Base-by-base conservation (phyloP, 331 rosid species). In the Telfairia occidentalis region DNA sequence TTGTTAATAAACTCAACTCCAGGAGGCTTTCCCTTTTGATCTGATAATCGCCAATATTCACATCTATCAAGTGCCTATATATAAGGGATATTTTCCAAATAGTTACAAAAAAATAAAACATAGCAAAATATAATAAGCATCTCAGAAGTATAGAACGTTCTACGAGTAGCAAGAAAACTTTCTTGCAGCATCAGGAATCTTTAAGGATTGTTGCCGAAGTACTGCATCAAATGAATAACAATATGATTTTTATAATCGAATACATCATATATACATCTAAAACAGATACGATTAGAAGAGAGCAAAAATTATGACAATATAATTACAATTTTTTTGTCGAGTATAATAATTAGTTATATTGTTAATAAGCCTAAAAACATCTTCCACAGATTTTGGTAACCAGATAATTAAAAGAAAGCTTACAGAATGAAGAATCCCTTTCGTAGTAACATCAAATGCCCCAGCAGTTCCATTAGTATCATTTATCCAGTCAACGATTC, bases 41-140 rank as follows among this genome's bases (percentile, higher is more conserved):
- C 98, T 19, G 98, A 91, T 79, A 94, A 83, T 79, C 98, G 96
- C 98, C 98, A 94, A 84, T 94, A 94, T 76, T 94, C 98, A 45
- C 97, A 91, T 85, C 81, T 87, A 64, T 82, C 93, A 84, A 94
- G 84, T 28, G 92, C 85, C 98, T 94, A 32, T n/a, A n/a, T n/a
- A n/a, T 48, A 34, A 66, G 5, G 80, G 38, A 7, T 2, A 26
- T 70, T 45, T 70, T 46, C 58, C 75, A 70, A 48, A 46, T 26
- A 16, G 75, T 70, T 46, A n/a, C n/a, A n/a, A n/a, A n/a, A 48
- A 9, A n/a, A 50, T 18, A 46, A 5, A n/a, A 46, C 52, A 46
- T 46, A 1, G 52, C 19, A 13, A 15, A 46, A 46, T n/a, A 46
- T 12, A 15, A 13, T 12, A 0, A 46, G 52, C 52, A 46, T 46